Conservation (phyloP, 352 stramenopile species). For the Phytophthora meadii region DNA sequence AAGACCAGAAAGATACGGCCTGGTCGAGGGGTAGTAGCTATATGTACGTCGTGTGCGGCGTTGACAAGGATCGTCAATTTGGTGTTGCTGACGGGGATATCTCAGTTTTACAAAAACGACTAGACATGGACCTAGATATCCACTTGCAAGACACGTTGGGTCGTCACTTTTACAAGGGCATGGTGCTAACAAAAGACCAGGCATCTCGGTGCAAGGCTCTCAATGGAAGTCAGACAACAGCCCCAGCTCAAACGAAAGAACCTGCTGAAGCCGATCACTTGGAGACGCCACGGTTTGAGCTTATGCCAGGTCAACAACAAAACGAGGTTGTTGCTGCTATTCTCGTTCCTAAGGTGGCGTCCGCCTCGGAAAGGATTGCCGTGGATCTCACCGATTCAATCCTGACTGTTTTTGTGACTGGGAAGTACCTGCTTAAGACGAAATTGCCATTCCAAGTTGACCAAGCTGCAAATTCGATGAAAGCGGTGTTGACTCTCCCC, state of each 20-base stretch:
- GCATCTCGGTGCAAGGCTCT: slow-evolving; percentile 58
- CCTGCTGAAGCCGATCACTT: slow-evolving; percentile 13
- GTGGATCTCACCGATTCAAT: slow-evolving; percentile 57
- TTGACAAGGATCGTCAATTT: slow-evolving; percentile 40
- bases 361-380: slow-evolving; percentile 40
- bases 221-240: slow-evolving; percentile 12
- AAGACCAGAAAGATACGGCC: slow-evolving; percentile 62
- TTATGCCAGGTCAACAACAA: slow-evolving; percentile 36
- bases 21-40: slow-evolving; percentile 82
- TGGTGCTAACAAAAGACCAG: slow-evolving; percentile 74
- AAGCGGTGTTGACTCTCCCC: slow-evolving; percentile 35
- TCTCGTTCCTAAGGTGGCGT: slow-evolving; percentile 51
- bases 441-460: slow-evolving; percentile 60
- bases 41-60: slow-evolving; percentile 62
- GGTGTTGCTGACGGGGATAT: slow-evolving; percentile 34
- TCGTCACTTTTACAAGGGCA: slow-evolving; percentile 66
- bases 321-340: slow-evolving; percentile 52
- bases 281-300: slow-evolving; percentile 50
- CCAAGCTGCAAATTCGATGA: slow-evolving; percentile 13
- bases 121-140: slow-evolving; percentile 58
- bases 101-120: slow-evolving; percentile 40
- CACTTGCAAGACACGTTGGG: slow-evolving; percentile 63
- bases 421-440: slow-evolving; percentile 62
- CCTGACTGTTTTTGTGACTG: slow-evolving; percentile 56
- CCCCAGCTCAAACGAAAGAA: background rate